These are phyloP conservation scores for Garcia nutans DNA, from an alignment of 345 rosid genomes.

Conservation along the genomic window DNA sequence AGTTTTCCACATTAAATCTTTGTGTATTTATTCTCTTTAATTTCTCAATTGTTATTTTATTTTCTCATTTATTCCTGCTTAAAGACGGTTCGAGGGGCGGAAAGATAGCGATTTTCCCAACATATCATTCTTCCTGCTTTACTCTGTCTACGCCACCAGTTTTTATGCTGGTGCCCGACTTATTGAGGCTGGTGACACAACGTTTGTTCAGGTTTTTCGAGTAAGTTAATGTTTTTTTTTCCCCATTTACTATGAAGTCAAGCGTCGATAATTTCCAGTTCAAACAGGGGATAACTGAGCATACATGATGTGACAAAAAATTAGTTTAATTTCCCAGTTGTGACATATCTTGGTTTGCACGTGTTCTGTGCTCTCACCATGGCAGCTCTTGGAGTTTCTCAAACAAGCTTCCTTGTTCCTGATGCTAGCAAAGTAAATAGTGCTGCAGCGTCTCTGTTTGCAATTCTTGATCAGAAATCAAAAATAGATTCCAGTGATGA, in stretches of 20 bases:
- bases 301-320: neutral
- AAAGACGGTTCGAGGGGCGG: no score
- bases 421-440: slow-evolving; percentile 17
- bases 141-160: slow-evolving; percentile 12
- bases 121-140: slow-evolving; percentile 15
- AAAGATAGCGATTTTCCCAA: no score
- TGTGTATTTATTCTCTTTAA: no score
- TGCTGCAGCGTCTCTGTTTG: slow-evolving; percentile 22
- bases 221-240: neutral
- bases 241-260: neutral
- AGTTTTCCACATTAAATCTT: no score
- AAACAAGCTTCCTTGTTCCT: slow-evolving; percentile 4
- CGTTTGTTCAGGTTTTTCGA: slow-evolving; percentile 17
- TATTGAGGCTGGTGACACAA: slow-evolving; percentile 9
- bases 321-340: neutral
- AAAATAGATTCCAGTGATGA: slow-evolving; percentile 21
- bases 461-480: slow-evolving; percentile 23
- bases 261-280: neutral
- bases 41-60: no score
- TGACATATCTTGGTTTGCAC: neutral
- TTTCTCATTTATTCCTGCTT: no score
- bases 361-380: slow-evolving; percentile 21
- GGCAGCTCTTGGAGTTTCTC: slow-evolving; percentile 16
- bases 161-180: slow-evolving; percentile 23
- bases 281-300: neutral